A percentile compares a stretch with the other conserved stretches of the same genome.
Evolutionary conservation across 164 flowering plant genomes (phyloP).

Genomic region (Amborella trichopoda): DNA sequence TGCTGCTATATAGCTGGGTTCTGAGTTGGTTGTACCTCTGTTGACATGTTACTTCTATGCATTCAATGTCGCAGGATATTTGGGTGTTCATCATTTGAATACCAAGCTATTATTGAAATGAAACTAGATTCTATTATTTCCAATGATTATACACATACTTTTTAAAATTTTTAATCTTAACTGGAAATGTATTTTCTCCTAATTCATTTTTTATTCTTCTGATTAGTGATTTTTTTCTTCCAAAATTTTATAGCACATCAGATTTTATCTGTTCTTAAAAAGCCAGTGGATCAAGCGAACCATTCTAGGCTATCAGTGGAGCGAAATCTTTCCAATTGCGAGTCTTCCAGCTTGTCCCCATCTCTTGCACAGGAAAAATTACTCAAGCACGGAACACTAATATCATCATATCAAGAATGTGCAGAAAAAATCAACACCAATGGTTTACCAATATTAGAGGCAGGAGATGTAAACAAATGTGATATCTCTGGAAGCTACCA

Average conservation of each 20-base stretch:
- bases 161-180: not conserved
- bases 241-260: conserved; percentile 36
- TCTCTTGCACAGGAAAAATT: conserved; percentile 12
- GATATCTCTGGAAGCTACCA: too few relatives aligned
- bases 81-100: not conserved
- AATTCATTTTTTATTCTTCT: not conserved
- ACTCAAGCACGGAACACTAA: conserved; percentile 8
- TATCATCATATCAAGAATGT: conserved; percentile 2
- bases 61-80: not conserved
- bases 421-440: conserved; percentile 6
- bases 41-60: too few relatives aligned
- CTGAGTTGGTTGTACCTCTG: too few relatives aligned
- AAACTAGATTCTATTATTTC: not conserved
- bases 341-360: conserved; percentile 14
- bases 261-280: conserved; percentile 51
- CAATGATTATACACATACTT: not conserved
- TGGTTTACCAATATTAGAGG: not conserved
- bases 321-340: conserved; percentile 10
- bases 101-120: not conserved
- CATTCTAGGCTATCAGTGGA: conserved; percentile 5
- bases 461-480: not conserved
- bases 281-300: conserved; percentile 18
- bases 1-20: too few relatives aligned
- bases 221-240: not conserved
- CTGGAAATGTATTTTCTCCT: not conserved